Evolutionary conservation across 495 filamentous ascomycete genomes (phyloP).

Genomic region (Penicillium ochrochloron): DNA sequence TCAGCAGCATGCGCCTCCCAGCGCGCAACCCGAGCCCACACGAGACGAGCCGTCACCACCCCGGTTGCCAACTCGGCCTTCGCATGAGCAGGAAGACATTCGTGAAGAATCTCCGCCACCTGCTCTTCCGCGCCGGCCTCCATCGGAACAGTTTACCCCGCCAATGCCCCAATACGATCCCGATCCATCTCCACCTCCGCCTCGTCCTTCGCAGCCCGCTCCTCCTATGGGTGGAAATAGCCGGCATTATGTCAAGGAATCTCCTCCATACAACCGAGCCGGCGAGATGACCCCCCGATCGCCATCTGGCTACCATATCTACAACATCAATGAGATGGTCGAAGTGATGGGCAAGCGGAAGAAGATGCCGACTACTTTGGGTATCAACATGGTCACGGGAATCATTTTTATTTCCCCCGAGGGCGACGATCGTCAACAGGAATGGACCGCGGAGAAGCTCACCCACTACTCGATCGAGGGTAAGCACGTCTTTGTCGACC

Average conservation of each 20-base stretch:
- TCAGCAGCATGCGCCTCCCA: constrained; percentile 47
- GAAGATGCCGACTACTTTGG: constrained; percentile 94
- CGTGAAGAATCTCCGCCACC: constrained; percentile 62
- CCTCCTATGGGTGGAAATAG: constrained; percentile 38
- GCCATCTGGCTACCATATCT: constrained; percentile 84
- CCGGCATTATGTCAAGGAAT: constrained; percentile 49
- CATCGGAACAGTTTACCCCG: constrained; percentile 59
- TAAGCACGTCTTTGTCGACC: constrained; percentile 95
- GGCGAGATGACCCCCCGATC: constrained; percentile 54
- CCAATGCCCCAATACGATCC: constrained; percentile 57
- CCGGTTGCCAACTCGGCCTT: constrained; percentile 48
- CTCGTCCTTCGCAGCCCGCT: constrained; percentile 31
- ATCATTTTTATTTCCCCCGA: constrained; percentile 92
- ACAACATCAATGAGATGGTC: constrained; percentile 96
- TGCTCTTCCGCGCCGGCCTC: constrained; percentile 70
- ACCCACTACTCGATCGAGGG: constrained; percentile 95
- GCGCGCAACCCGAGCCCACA: constrained; percentile 33
- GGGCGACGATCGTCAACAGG: constrained; percentile 82
- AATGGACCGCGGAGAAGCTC: constrained; percentile 93
- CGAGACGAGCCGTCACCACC: constrained; percentile 44
- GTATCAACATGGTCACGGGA: constrained; percentile 84
- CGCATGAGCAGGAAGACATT: constrained; percentile 55
- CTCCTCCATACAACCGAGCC: constrained; percentile 62
- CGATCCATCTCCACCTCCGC: constrained; percentile 33
- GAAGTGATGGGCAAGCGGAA: constrained; percentile 93